Conservation (phyloP, 1,139 yeast genomes). For the Zygotorulaspora mrakii region DNA sequence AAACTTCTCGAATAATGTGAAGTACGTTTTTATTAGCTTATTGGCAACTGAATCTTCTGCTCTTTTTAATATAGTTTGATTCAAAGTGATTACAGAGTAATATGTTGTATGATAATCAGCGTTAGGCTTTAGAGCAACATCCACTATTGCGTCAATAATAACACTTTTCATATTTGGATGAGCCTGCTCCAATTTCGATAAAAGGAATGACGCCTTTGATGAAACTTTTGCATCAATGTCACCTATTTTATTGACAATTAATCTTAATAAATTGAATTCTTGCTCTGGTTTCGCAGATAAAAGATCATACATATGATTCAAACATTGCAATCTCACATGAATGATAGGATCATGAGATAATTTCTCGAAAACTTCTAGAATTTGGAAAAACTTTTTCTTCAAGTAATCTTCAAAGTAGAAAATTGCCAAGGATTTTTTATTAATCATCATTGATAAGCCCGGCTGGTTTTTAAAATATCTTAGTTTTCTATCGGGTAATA, state of each 20-base stretch:
- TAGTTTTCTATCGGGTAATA: conserved; percentile 82
- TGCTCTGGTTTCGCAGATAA: conserved; percentile 90
- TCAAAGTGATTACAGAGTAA: conserved; percentile 80
- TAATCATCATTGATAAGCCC: conserved; percentile 48
- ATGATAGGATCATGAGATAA: conserved; percentile 89
- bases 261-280: conserved; percentile 81
- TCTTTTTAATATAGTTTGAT: conserved; percentile 84
- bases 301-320: conserved; percentile 74
- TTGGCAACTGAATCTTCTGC: conserved; percentile 78
- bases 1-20: conserved; percentile 79
- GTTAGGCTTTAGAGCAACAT: conserved; percentile 69
- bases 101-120: conserved; percentile 85
- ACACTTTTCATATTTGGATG: conserved; percentile 96
- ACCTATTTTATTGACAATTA: conserved; percentile 92
- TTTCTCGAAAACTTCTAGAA: conserved; percentile 56
- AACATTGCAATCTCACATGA: conserved; percentile 76
- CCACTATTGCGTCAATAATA: conserved; percentile 74
- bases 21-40: conserved; percentile 74
- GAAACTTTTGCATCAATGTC: conserved; percentile 89
- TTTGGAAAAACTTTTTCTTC: conserved; percentile 70
- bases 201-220: conserved; percentile 78
- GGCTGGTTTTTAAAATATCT: conserved; percentile 74
- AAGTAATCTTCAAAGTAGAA: conserved; percentile 88
- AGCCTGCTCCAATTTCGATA: conserved; percentile 76
- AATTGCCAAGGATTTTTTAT: conserved; percentile 57